Percentiles rank a stretch among this genome's conserved stretches.
Conservation (phyloP, 2,329 filamentous ascomycete species). For the Sclerotinia nivalis region DNA sequence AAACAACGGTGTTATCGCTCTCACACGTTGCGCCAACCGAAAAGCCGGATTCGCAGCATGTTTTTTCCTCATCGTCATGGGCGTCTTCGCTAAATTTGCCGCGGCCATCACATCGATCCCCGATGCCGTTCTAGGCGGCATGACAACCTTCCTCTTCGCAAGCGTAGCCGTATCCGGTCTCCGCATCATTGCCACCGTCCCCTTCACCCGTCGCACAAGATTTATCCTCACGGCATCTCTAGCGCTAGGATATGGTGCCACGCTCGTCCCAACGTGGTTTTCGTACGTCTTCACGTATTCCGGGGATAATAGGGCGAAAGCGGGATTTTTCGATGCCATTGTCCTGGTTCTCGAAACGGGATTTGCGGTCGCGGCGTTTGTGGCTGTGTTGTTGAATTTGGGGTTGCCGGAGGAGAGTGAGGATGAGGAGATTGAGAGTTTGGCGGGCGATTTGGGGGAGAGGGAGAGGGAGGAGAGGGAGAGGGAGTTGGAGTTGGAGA, state of each 20-base stretch:
- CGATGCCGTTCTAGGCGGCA: slow-evolving; percentile 63
- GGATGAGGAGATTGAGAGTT: slow-evolving; percentile 48
- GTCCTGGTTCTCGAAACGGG: slow-evolving; percentile 73
- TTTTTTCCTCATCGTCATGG: slow-evolving; percentile 77
- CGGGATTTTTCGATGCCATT: slow-evolving; percentile 75
- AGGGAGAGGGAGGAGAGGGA: slow-evolving; percentile 22
- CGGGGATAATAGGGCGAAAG: slow-evolving; percentile 65
- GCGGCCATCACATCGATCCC: slow-evolving; percentile 78
- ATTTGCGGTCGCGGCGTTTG: slow-evolving; percentile 71
- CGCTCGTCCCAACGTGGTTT: slow-evolving; percentile 68
- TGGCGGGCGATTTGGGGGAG: slow-evolving; percentile 34
- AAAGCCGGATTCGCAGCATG: slow-evolving; percentile 78
- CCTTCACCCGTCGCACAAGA: slow-evolving; percentile 76
- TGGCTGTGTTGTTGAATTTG: slow-evolving; percentile 63
- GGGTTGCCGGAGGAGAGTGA: slow-evolving; percentile 74
- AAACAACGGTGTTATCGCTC: slow-evolving; percentile 81
- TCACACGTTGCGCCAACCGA: slow-evolving; percentile 79
- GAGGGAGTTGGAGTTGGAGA: background rate
- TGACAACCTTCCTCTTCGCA: slow-evolving; percentile 79
- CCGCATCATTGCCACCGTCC: slow-evolving; percentile 68
- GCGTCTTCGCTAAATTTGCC: slow-evolving; percentile 80
- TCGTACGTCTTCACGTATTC: slow-evolving; percentile 69
- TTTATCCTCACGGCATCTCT: slow-evolving; percentile 79
- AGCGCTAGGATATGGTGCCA: slow-evolving; percentile 71
- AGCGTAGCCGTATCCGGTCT: slow-evolving; percentile 77